Base-by-base conservation (phyloP, 768 basidiomycete species). In the Phaeolepiota aurea region DNA sequence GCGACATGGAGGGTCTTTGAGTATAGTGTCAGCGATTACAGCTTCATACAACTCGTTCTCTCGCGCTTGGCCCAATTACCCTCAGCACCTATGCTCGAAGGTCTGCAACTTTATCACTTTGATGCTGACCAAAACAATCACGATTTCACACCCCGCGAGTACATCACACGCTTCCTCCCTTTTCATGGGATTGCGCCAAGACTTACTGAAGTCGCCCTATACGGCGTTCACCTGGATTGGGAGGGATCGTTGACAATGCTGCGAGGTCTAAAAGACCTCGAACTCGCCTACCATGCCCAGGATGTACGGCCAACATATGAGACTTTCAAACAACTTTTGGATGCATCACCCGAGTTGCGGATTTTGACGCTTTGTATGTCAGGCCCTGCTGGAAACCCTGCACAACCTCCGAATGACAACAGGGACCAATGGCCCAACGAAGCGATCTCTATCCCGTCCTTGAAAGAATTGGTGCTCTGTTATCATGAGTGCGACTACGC, bases 141-240 rank as follows among this genome's bases (percentile, higher is more conserved):
- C 2, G 42, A 41, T 3, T 75, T 79, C 58, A 44, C 46, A 3
- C 68, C 69, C 3, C 54, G 58, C 13, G 58, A 64, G 14, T 62
- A 74, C 34, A 58, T 55, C 32, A 62, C 59, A 7, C 59, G 59
- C 15, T 68, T 70, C 46, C 58, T 68, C 9, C 65, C 74, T 13
- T 78, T 86, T 49, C 65, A 74, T 40, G 66, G 73, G 2, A 67
- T 71, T 18, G 68, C 67, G 13, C 85, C 85, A 1, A 66, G 61
- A 5, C 61, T 87, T 11, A 58, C 54, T 14, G 50, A 58, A 3
- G 56, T 76, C 22, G 61, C 63, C 7, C 62, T 87, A 19, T 83
- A 79, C 77, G 83, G 82, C 28, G 77, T 85, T 3, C 83, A 83
- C 45, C 55, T 87, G 22, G 69, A 78, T 42, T 87, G 85, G 85